phyloP scores from a whole-genome alignment of 2,329 filamentous ascomycete species.

The Periconia macrospinosa region DNA sequence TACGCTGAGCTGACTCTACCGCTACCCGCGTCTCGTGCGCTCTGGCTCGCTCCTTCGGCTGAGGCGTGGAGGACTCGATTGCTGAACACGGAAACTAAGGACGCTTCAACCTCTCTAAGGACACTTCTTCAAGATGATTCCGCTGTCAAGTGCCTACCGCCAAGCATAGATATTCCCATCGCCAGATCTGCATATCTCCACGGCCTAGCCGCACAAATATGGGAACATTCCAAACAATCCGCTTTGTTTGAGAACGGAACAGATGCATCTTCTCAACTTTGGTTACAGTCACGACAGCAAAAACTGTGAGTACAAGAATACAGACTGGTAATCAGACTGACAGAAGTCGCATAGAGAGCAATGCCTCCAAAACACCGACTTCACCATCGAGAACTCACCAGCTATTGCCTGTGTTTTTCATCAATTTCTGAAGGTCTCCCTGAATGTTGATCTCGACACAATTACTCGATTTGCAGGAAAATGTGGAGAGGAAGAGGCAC shows the following conservation, averaged over 20 bases:
- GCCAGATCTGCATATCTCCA: conserved; percentile 17
- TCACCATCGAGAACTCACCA: conserved; percentile 38
- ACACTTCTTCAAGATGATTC: too few relatives aligned
- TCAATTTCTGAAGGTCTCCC: conserved; percentile 61
- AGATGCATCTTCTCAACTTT: conserved; percentile 21
- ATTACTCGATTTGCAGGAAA: too few relatives aligned
- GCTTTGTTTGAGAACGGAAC: conserved; percentile 12
- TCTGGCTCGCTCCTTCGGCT: conserved; percentile 68
- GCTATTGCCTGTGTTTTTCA: conserved; percentile 37
- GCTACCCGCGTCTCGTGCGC: conserved; percentile 60
- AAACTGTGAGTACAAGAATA: too few relatives aligned
- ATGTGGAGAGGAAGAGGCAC: too few relatives aligned
- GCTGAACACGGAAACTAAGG: conserved; percentile 15
- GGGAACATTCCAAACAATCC: conserved; percentile 20
- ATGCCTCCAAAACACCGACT: conserved; percentile 49
- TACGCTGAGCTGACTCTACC: conserved; percentile 69
- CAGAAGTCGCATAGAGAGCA: conserved; percentile 42
- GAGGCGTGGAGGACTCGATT: conserved; percentile 63
- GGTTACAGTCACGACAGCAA: conserved; percentile 7
- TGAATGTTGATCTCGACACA: too few relatives aligned
- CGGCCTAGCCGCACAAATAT: conserved; percentile 20
- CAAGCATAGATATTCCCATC: neutral
- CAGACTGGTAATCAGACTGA: conserved; percentile 6
- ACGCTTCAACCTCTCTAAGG: too few relatives aligned
- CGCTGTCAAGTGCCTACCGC: too few relatives aligned